A percentile compares a stretch with the other conserved stretches of the same genome.
Evolutionary conservation across 805 yeast species (phyloP).

Genomic region (Myxozyma kluyveri): DNA sequence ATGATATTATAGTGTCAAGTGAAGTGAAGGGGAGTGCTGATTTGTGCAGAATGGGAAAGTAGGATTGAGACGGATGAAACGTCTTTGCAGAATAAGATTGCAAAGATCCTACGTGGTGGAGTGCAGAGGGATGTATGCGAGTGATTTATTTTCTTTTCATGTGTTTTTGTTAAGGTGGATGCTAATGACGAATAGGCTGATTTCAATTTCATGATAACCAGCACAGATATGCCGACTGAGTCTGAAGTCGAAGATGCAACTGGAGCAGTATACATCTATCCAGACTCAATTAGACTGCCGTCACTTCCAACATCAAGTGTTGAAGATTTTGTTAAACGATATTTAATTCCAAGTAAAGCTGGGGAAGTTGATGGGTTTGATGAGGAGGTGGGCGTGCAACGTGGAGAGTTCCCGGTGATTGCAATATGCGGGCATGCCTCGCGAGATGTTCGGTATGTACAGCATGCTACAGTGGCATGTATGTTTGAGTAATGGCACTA

Average conservation of each 20-base stretch:
- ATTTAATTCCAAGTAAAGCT: constrained; percentile 19
- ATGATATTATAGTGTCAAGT: not conserved
- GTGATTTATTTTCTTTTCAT: not conserved
- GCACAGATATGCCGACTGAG: constrained; percentile 9
- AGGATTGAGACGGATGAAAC: not conserved
- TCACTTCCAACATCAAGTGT: constrained; percentile 23
- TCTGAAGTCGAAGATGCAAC: not conserved
- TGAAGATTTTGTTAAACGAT: constrained; percentile 19
- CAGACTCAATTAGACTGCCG: constrained; percentile 46
- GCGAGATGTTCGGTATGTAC: constrained; percentile 46
- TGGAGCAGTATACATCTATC: constrained; percentile 49
- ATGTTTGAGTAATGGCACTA: not conserved
- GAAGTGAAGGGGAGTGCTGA: no score
- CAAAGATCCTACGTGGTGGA: constrained; percentile 10
- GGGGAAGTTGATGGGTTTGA: constrained; percentile 36
- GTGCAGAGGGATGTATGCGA: constrained; percentile 19
- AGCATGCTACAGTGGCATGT: not conserved
- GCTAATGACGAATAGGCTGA: no score
- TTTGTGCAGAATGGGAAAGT: not conserved
- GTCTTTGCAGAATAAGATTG: constrained; percentile 12
- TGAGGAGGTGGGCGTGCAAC: constrained; percentile 7
- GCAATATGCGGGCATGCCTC: constrained; percentile 65
- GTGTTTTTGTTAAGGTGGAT: not conserved
- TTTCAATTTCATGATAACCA: constrained; percentile 25
- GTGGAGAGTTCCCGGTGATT: constrained; percentile 36